Base-by-base conservation (phyloP, 2,329 filamentous ascomycete species). In the Colletotrichum endophyticum region DNA sequence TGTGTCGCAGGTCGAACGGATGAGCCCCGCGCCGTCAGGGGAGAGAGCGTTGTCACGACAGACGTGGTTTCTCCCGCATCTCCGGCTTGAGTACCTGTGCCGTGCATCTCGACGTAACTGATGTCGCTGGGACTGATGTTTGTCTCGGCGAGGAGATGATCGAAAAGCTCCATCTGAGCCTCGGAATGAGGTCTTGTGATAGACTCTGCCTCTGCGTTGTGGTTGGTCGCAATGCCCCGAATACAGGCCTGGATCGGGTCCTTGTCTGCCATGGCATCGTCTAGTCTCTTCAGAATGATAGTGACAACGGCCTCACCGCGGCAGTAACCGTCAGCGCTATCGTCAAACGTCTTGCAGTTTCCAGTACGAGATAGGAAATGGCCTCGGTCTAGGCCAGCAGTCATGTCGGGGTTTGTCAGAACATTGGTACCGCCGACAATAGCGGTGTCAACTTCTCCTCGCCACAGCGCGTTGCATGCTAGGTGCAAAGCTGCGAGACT, bases 391-490 rank as follows among this genome's bases (percentile, higher is more conserved):
- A 96, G 87, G 78, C 94, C 94, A 11, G 93, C 89, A 84, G 95
- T 95, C 86, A 94, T 94, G 83, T 96, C 94, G 0, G 95, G 94
- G 84, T 95, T 95, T 61, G 94, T 95, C 84, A 96, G 87, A 72
- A 95, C 92, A 66, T 94, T 95, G 19, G 95, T 87, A 75, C 95
- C 95, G 71, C 95, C 95, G 2, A 94, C 93, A 44, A 96, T 92
- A 1, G 95, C 95, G 8, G 94, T 96, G 81, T 97, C 95, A 78
- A 94, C 95, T 78, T 91, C 88, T 5, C 88, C 87, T 2, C 84
- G 78, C 16, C 86, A 83, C 53, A 91, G 80, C 0, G 76, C 86
- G 87, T 79, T 90, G 87, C 66, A 87, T 87, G 88, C 89, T 3
- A 95, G 86, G 79, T 95, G 92, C 63, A 96, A 92, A 1, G 94